These are phyloP conservation scores for Saururus chinensis DNA, from an alignment of 164 flowering plant species.

Conservation along the genomic window DNA sequence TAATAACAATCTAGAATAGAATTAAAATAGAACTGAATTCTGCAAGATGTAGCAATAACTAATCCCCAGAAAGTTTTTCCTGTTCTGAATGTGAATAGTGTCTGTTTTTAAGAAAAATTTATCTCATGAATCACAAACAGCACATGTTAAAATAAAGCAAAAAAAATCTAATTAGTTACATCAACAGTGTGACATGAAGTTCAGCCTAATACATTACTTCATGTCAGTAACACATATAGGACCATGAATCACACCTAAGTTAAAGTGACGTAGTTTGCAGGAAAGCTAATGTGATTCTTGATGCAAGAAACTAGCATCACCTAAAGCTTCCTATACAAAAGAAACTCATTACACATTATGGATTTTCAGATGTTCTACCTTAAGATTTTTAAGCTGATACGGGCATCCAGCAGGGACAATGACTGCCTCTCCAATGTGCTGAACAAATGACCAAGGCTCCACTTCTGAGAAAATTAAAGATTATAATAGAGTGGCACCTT, in stretches of 20 bases:
- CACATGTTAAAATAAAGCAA: no score
- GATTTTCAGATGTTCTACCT: conserved; percentile 24
- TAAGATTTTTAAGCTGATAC: conserved; percentile 53
- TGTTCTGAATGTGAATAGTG: no score
- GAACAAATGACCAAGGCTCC: conserved; percentile 74
- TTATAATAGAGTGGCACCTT: not conserved
- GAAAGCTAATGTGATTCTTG: no score
- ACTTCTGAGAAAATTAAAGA: conserved; percentile 26
- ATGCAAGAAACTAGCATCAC: not conserved
- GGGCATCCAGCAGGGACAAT: conserved; percentile 80
- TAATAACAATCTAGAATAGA: no score
- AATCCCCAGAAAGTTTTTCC: no score
- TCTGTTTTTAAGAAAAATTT: no score
- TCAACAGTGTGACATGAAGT: not conserved
- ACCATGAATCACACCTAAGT: conserved; percentile 15
- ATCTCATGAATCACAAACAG: no score
- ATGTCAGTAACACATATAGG: not conserved
- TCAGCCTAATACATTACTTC: not conserved
- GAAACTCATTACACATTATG: not conserved
- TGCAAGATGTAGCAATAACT: no score
- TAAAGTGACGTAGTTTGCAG: no score
- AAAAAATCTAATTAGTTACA: not conserved
- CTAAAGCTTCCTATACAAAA: not conserved
- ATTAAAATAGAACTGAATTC: no score
- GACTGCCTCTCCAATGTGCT: conserved; percentile 70